Evolutionary conservation across 306 rosid species (phyloP).

Genomic region (Prunus mongolica): DNA sequence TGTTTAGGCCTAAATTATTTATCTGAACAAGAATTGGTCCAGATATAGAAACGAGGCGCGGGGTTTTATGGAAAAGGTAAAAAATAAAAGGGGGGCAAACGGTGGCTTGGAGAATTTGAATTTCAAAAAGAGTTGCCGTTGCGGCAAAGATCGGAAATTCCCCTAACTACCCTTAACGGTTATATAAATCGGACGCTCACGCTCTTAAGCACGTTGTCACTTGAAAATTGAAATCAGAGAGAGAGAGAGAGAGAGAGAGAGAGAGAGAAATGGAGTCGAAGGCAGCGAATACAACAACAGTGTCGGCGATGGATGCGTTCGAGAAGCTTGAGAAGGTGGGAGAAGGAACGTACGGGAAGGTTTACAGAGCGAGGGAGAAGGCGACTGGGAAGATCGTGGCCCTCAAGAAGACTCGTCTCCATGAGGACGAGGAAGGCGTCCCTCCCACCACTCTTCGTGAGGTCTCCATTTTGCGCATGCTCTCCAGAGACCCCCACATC

Average conservation of each 20-base stretch:
- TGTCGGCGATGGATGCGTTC: slow-evolving; percentile 78
- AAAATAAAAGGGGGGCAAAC: neutral
- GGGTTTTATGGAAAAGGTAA: no score
- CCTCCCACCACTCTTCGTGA: slow-evolving; percentile 98
- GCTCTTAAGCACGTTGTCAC: neutral
- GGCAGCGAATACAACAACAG: slow-evolving; percentile 1
- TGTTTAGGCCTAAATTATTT: no score
- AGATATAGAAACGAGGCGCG: no score
- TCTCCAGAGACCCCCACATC: slow-evolving; percentile 83
- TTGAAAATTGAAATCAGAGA: neutral
- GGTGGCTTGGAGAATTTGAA: slow-evolving; percentile 32
- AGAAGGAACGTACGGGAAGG: slow-evolving; percentile 93
- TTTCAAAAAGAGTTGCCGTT: slow-evolving; percentile 57
- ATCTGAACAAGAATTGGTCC: no score
- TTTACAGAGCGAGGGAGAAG: slow-evolving; percentile 76
- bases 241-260: slow-evolving; percentile 1
- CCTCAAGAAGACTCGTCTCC: slow-evolving; percentile 93
- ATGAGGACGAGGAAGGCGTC: slow-evolving; percentile 94
- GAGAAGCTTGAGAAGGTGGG: slow-evolving; percentile 94
- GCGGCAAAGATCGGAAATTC: slow-evolving; percentile 16
- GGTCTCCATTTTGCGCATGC: slow-evolving; percentile 93
- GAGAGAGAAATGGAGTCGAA: slow-evolving; percentile 27
- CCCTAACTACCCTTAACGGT: neutral
- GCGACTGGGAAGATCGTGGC: slow-evolving; percentile 89
- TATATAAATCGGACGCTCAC: slow-evolving; percentile 4